A percentile compares a stretch with the other conserved stretches of the same genome.
These are phyloP conservation scores for Diaporthe citriasiana DNA, from an alignment of 2,329 filamentous ascomycete species.

Conservation along the genomic window DNA sequence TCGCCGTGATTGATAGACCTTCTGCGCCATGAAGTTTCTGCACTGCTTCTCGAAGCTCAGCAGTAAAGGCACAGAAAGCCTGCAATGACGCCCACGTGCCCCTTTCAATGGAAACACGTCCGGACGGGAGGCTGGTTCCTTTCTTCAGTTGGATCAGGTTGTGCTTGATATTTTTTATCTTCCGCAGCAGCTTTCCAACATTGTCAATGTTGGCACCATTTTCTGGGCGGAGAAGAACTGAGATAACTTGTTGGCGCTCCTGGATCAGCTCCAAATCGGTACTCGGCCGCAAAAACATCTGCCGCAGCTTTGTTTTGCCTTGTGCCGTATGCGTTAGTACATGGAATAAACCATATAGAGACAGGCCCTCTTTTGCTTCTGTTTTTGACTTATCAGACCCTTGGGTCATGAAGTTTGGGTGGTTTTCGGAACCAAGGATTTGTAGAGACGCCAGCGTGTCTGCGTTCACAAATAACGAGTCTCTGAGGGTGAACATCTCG, in stretches of 20 bases:
- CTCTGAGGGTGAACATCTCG: slow-evolving; percentile 79
- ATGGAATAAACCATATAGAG: slow-evolving; percentile 86
- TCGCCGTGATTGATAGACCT: slow-evolving; percentile 65
- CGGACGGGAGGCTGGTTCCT: slow-evolving; percentile 73
- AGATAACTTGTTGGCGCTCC: slow-evolving; percentile 79
- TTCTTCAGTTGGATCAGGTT: slow-evolving; percentile 80
- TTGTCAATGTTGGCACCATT: slow-evolving; percentile 71
- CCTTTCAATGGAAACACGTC: slow-evolving; percentile 68
- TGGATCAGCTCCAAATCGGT: slow-evolving; percentile 76
- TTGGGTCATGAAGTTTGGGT: slow-evolving; percentile 85
- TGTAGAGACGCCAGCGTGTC: slow-evolving; percentile 88
- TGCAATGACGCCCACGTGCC: slow-evolving; percentile 81
- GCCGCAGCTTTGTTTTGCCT: slow-evolving; percentile 80
- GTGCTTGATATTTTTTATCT: slow-evolving; percentile 81
- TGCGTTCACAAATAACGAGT: slow-evolving; percentile 81
- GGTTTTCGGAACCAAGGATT: slow-evolving; percentile 84
- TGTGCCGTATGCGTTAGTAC: slow-evolving; percentile 82
- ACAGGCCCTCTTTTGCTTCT: slow-evolving; percentile 84
- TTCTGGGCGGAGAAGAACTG: slow-evolving; percentile 74
- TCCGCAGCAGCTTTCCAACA: slow-evolving; percentile 74
- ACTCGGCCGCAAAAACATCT: slow-evolving; percentile 85
- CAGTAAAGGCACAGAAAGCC: slow-evolving; percentile 78
- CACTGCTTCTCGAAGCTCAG: slow-evolving; percentile 78
- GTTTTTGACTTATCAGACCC: slow-evolving; percentile 73
- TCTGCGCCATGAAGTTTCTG: slow-evolving; percentile 69